phyloP scores from a whole-genome alignment of 2,329 filamentous ascomycete genomes.

The Aspergillus fumigatus region DNA sequence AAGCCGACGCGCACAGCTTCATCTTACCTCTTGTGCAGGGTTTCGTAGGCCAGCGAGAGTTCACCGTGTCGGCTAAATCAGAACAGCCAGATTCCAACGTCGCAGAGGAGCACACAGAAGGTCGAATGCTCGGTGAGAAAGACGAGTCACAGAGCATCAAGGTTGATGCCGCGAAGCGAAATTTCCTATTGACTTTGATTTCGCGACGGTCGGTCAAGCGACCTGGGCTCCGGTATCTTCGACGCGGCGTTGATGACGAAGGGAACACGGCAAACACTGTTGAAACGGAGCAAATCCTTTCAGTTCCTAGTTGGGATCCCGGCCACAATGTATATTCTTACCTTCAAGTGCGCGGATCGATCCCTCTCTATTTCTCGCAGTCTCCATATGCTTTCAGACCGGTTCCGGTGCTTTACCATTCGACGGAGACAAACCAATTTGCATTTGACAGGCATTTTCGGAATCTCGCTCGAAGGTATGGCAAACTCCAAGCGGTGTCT shows the following conservation, averaged over 20 bases:
- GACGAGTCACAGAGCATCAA: conserved; percentile 25
- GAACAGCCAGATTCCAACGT: conserved; percentile 11
- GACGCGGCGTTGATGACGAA: conserved; percentile 84
- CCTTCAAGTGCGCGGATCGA: conserved; percentile 81
- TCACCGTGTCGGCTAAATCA: conserved; percentile 58
- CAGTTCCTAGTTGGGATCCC: conserved; percentile 61
- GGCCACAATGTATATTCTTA: conserved; percentile 70
- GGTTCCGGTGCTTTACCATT: conserved; percentile 75
- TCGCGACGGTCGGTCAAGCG: conserved; percentile 84
- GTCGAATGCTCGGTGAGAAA: conserved; percentile 42
- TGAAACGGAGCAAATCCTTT: conserved; percentile 92
- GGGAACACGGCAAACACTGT: conserved; percentile 86
- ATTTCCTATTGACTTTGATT: conserved; percentile 79
- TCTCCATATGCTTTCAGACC: conserved; percentile 92
- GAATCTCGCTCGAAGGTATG: conserved; percentile 65
- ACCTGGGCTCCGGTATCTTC: conserved; percentile 82
- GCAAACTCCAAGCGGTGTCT: conserved; percentile 71
- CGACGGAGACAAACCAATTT: conserved; percentile 67
- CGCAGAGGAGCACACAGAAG: conserved; percentile 19
- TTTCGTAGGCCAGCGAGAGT: conserved; percentile 82
- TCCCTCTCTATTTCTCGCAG: conserved; percentile 93
- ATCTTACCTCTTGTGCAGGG: conserved; percentile 85
- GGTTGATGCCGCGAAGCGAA: conserved; percentile 29
- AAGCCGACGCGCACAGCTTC: conserved; percentile 65
- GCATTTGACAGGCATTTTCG: conserved; percentile 79